These are phyloP conservation scores for Amyloporia xantha DNA, from an alignment of 768 basidiomycete genomes.

Conservation along the genomic window DNA sequence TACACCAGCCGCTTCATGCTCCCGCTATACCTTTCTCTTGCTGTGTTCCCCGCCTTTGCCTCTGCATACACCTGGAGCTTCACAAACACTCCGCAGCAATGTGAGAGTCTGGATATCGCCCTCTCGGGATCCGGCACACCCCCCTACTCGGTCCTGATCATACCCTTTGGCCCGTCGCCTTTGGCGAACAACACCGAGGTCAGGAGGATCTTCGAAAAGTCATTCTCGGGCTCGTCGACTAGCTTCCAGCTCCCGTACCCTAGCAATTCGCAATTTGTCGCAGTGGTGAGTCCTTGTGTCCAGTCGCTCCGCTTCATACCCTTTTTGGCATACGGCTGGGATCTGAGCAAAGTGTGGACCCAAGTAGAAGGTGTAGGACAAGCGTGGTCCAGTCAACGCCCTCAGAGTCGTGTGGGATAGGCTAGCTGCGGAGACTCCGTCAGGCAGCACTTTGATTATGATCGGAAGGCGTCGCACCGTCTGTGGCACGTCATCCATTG, in stretches of 20 bases:
- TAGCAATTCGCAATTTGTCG: conserved; percentile 63
- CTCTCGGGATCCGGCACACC: conserved; percentile 56
- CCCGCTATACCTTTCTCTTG: conserved; percentile 1
- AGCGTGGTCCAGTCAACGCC: no score
- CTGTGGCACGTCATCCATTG: no score
- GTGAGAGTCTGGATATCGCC: conserved; percentile 52
- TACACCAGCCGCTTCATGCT: no score
- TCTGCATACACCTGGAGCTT: conserved; percentile 38
- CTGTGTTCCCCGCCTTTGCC: conserved; percentile 21
- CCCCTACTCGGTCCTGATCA: conserved; percentile 60
- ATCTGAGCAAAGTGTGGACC: no score
- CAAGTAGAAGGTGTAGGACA: no score
- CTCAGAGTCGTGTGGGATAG: no score
- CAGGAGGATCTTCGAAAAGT: conserved; percentile 48
- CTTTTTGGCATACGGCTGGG: background rate
- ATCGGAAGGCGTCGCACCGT: no score
- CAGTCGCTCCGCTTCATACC: background rate
- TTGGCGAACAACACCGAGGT: conserved; percentile 58
- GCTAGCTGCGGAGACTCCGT: no score
- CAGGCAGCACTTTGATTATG: no score
- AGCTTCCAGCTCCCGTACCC: conserved; percentile 61
- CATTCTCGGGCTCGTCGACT: conserved; percentile 41
- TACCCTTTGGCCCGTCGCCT: conserved; percentile 62
- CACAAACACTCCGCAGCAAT: conserved; percentile 51
- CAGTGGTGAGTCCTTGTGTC: conserved; percentile 53